Evolutionary conservation across 768 basidiomycete genomes (phyloP), one percentile per base, ranked within the genome.

Genomic region (Trametes sanguinea): DNA sequence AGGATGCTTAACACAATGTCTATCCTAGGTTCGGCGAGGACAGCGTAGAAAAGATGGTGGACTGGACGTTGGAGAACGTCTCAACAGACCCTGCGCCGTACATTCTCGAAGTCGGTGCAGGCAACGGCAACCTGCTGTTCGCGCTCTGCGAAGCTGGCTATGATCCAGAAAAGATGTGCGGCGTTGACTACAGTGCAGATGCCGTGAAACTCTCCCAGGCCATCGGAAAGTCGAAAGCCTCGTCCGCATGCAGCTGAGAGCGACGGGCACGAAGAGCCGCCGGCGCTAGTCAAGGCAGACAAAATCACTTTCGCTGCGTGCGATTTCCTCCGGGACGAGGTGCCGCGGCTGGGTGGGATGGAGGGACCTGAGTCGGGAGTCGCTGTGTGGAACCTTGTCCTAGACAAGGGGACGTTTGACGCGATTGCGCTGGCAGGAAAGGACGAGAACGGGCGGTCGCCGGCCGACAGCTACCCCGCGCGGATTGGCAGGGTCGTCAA

Each of bases 341-440:
- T 87, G 1, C 75, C 76, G 11, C 48, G 68, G 6, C 60, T 72
- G 30, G n/a, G n/a, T 2, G 66, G 57, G 4, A 56, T 62, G 61
- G 6, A 54, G 57, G 39, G 65, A 63, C 45, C 52, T n/a, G 35
- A 37, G 35, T 11, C 54, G 57, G 40, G 65, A 66, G 16, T 53
- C 6, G 62, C 65, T 37, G 66, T 66, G 37, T 94, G 92, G 92
- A 89, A 92, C 69, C 74, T 93, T 6, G 69, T 94, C 14, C 69
- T 94, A 58, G 92, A 94, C 74, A 94, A 94, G 72, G 92, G 92
- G n/a, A 94, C 92, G 0, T 92, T 85, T 68, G 92, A 94, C 68
- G 91, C 92, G 5, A 92, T 94, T 52, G 88, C 90, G 0, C 74
- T 94, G 42, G 87, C 82, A 52, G 78, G 80, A 57, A 86, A 84